These are phyloP conservation scores for Aquilaria agallochum DNA, from an alignment of 441 rosid genomes.

Conservation along the genomic window DNA sequence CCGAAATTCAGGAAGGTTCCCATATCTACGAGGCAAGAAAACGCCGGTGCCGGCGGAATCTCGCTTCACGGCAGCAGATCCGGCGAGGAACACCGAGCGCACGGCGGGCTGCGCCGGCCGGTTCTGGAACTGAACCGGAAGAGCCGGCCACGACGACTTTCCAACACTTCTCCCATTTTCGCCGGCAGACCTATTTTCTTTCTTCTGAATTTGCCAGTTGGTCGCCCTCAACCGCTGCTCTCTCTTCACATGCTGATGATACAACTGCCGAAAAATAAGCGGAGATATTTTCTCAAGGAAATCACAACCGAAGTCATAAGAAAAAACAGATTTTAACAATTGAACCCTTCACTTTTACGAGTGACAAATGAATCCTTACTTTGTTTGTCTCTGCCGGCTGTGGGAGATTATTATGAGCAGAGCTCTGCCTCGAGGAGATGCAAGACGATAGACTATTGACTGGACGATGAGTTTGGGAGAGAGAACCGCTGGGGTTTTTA, in stretches of 20 bases:
- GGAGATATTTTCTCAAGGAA: too few species aligned
- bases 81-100: constrained; percentile 36
- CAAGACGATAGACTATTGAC: constrained; percentile 22
- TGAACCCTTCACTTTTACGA: too few species aligned
- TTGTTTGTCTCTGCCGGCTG: constrained; percentile 18
- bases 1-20: constrained; percentile 32
- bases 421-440: constrained; percentile 17
- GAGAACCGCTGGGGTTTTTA: constrained; percentile 16
- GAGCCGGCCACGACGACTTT: constrained; percentile 33
- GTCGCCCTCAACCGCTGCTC: constrained; percentile 16
- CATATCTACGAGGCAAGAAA: constrained; percentile 65
- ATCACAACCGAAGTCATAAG: not conserved
- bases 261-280: constrained; percentile 17
- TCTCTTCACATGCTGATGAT: constrained; percentile 11
- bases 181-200: constrained; percentile 11
- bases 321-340: too few species aligned
- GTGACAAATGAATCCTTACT: constrained; percentile 11
- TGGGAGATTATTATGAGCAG: constrained; percentile 10
- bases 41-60: constrained; percentile 81
- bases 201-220: constrained; percentile 20
- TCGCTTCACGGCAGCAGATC: constrained; percentile 39
- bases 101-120: constrained; percentile 18
- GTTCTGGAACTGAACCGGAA: constrained; percentile 27
- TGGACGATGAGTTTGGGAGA: constrained; percentile 11
- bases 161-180: constrained; percentile 31